A percentile compares a stretch with the other conserved stretches of the same genome.
phyloP scores from a whole-genome alignment of 192 early-diverging fungal species.

The Allomyces macrogynus region DNA sequence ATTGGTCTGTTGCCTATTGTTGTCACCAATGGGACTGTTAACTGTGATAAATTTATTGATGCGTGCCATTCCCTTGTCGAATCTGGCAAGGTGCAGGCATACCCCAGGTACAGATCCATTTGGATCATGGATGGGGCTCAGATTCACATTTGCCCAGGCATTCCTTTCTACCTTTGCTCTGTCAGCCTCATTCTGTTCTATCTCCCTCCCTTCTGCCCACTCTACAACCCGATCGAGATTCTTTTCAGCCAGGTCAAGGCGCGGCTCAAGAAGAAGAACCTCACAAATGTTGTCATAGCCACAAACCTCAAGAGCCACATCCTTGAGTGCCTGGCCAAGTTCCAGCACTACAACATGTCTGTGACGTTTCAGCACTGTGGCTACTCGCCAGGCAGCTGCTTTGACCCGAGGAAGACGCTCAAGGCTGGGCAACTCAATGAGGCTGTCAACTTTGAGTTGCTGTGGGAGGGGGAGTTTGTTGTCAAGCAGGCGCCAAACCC shows the following conservation, averaged over 20 bases:
- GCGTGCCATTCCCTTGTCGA: background rate
- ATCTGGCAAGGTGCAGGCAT: background rate
- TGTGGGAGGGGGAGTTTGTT: too few species aligned
- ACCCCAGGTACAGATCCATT: background rate
- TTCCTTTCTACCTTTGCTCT: background rate
- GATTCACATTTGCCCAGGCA: background rate
- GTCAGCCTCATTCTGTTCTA: constrained; percentile 5
- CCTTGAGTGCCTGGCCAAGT: too few species aligned
- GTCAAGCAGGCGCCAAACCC: too few species aligned
- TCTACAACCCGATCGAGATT: constrained; percentile 13
- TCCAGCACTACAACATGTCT: too few species aligned
- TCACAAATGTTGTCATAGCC: too few species aligned
- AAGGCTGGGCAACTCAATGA: too few species aligned
- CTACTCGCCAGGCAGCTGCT: too few species aligned
- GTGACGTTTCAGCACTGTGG: too few species aligned
- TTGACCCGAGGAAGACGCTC: too few species aligned
- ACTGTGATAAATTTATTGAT: background rate
- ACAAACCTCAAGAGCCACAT: too few species aligned
- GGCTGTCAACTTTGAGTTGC: too few species aligned
- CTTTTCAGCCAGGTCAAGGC: constrained; percentile 11
- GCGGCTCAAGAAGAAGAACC: too few species aligned
- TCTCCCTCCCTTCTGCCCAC: constrained; percentile 12
- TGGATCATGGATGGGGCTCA: background rate
- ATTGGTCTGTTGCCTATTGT: background rate
- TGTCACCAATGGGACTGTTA: background rate